Conservation (phyloP, 2,329 filamentous ascomycete species). For the Colletotrichum karsti region DNA sequence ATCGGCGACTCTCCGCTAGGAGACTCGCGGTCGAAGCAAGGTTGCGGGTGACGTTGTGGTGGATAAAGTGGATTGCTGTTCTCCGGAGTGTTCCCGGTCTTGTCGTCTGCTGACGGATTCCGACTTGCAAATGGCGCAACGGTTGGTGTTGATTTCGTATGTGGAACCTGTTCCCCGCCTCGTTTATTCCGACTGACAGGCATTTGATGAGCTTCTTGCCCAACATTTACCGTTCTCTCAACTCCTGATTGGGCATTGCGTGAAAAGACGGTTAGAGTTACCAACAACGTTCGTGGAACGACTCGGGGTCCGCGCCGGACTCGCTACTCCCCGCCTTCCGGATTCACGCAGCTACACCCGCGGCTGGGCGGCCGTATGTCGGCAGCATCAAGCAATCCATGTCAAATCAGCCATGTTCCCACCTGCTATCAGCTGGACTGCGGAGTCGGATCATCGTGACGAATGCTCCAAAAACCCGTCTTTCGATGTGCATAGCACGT, state of each 20-base stretch:
- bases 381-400: neutral
- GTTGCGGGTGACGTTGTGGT: neutral
- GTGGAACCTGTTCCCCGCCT: neutral
- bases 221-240: neutral
- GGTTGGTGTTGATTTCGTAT: neutral
- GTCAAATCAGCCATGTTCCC: neutral
- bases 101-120: neutral
- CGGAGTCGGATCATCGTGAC: neutral
- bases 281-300: neutral
- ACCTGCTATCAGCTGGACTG: too few relatives aligned
- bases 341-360: neutral
- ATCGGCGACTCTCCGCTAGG: conserved; percentile 7
- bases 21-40: neutral
- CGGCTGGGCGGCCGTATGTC: neutral
- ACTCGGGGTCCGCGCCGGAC: neutral
- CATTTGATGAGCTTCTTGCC: neutral
- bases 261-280: neutral
- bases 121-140: neutral
- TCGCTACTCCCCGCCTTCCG: neutral
- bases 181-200: neutral
- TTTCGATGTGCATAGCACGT: too few relatives aligned
- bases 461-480: too few relatives aligned
- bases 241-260: neutral
- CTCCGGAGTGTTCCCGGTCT: neutral
- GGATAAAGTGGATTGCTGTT: neutral